Base-by-base conservation (phyloP, 2,329 filamentous ascomycete genomes). In the Talaromyces sp. region DNA sequence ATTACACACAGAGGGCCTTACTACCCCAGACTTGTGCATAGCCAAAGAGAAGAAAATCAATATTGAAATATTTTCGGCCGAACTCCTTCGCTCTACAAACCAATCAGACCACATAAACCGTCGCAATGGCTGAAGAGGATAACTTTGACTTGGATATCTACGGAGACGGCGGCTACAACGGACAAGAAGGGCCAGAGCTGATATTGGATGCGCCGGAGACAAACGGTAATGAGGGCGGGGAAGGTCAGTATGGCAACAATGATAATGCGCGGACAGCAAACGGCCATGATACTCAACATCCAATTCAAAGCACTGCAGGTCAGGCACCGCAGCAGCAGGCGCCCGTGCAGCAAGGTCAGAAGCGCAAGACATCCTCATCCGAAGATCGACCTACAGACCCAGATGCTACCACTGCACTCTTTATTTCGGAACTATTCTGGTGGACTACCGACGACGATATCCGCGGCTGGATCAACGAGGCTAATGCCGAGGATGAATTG, bases 381-480 rank as follows among this genome's bases (percentile, higher is more conserved):
- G 82, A 84, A 59, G 83, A 86, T 60, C 79, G 83, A 25, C 81
- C 80, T 1, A 73, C 82, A 5, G 86, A 88, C 64, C 82, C 83
- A 1, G 83, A 83, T 65, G 86, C 87, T 2, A 86, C 84, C 5
- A 81, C 87, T 25, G 92, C 93, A 0, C 79, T 98, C 33, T 86
- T 96, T 75, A 86, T 98, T 60, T 93, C 91, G 2, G 95, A 98
- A 57, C 81, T 99, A 9, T 90, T 91, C 75, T 99, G 95, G 95
- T 98, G 93, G 93, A 93, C 88, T 33, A 96, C 90, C 2, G 95
- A 99, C 73, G 95, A 99, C 72, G 92, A 98, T 69, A 86, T 99
- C 62, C 89, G 95, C 60, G 90, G 89, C 58, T 97, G 92, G 91
- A 83, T 90, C 25, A 87, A 87, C 67, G 84, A 90, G 67, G 91